Evolutionary conservation across 768 basidiomycete genomes (phyloP), one percentile per base, ranked within the genome.

Genomic region (Sistotremastrum niveocremeum): DNA sequence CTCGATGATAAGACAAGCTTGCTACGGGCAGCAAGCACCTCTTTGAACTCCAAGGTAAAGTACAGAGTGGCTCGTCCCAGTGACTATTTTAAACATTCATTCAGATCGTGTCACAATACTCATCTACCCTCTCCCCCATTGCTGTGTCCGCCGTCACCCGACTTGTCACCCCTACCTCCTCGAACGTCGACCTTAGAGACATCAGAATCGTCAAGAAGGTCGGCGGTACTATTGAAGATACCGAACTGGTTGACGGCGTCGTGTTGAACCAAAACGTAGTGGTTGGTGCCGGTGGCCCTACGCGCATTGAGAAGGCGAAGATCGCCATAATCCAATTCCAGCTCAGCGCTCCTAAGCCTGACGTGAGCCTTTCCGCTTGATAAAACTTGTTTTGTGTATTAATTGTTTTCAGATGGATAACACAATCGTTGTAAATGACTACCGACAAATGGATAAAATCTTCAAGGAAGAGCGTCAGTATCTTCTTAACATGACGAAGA

Each of bases 391-490:
- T 42, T 59, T 50, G 51, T 54, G 51, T 4, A 50, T 32, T 33
- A 49, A 37, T 43, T 28, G 36, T 31, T 12, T 28, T 7, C 54
- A 97, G 93, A 99, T 99, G 94, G 95, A 99, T 65, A 98, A 99
- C 70, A 97, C 94, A 4, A 91, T 99, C 39, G 84, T 98, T 44
- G 97, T 99, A 55, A 98, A 94, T 52, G 94, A 99, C 65, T 99
- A 99, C 67, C 83, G 95, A 11, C 95, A 97, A 62, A 98, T 99
- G 94, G 95, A 98, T 73, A 95, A 97, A 63, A 91, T 98, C 49
- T 83, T 99, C 66, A 98, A 99, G 65, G 95, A 99, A 65, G 94
- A 94, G 48, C 84, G 95, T 40, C 88, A 93, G 64, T 98, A 99
- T 63, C 76, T 99, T 48, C 79, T 99, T 57, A 97, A 91, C 62